Percentiles rank a stretch among this genome's conserved stretches.
Evolutionary conservation across 768 basidiomycete genomes (phyloP).

Genomic region (Pisolithus microcarpus): DNA sequence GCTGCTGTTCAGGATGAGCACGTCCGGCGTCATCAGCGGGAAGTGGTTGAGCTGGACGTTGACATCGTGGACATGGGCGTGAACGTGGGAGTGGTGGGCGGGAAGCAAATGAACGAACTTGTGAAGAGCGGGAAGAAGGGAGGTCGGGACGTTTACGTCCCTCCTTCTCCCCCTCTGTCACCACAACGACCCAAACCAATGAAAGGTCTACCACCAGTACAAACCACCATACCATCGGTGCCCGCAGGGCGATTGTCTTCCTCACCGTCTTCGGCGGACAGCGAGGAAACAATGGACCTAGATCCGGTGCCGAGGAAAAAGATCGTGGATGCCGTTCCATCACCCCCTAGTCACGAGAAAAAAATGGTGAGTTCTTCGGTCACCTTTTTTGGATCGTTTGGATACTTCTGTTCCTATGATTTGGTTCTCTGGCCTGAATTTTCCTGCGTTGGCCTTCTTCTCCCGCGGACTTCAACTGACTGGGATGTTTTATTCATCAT

Average conservation of each 20-base stretch:
- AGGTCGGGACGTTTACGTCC: background rate
- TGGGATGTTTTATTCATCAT: background rate
- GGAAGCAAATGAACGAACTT: background rate
- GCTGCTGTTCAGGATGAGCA: constrained; percentile 26
- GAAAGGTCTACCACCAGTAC: background rate
- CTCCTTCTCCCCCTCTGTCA: background rate
- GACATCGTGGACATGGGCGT: constrained; percentile 1
- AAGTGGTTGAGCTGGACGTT: background rate
- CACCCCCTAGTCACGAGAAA: background rate
- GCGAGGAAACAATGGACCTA: background rate
- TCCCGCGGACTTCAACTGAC: background rate
- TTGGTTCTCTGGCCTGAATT: background rate
- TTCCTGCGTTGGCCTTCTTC: background rate
- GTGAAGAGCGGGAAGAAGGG: background rate
- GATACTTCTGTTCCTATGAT: background rate
- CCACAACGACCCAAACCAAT: background rate
- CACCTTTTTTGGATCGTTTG: background rate
- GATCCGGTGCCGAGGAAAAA: background rate
- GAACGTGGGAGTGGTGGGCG: background rate
- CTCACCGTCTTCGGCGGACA: background rate
- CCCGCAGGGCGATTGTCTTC: background rate
- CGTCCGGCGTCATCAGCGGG: constrained; percentile 17
- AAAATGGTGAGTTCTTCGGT: background rate
- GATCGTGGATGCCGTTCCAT: background rate
- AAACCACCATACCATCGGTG: background rate